Evolutionary conservation across 768 basidiomycete genomes (phyloP), one percentile per base, ranked within the genome.

Genomic region (Suillus subalutaceus): DNA sequence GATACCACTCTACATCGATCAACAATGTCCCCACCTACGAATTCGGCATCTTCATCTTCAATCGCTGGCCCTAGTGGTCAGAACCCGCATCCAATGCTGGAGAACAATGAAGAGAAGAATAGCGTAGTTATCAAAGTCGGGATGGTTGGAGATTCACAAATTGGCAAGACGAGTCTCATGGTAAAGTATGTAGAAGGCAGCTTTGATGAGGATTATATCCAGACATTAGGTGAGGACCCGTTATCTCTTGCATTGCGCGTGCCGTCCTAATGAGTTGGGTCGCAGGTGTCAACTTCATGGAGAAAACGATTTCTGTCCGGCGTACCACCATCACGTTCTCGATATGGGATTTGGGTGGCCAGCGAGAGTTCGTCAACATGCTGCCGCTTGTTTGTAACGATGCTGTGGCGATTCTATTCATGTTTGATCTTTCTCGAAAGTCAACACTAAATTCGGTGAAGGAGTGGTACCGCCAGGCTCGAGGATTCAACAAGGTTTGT

Each of bases 131-230:
- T 97, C 79, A 98, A 99, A 79, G 97, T 99, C 61, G 97, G 97
- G 65, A 99, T 99, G 97, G 95, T 99, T 57, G 97, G 97, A 60
- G 97, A 99, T 83, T 96, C 95, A 74, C 97, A 98, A 83, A 98
- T 99, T 75, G 96, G 97, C 72, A 98, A 99, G 86, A 99, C 97
- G 69, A 95, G 93, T 80, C 84, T 99, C 77, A 99, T 99, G 97
- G 96, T 99, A 79, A 98, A 98, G 82, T 99, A 99, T 75, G 96
- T 98, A 67, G 97, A 99, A 82, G 97, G 97, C 62, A 94, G 92
- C 80, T 97, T 97, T 79, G 96, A 97, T 80, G 96, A 97, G 83
- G 97, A 98, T 79, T 99, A 99, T 82, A 98, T 99, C 78, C 97
- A 98, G 87, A 98, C 97, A 81, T 90, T 99, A 81, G 97, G 94